Evolutionary conservation across 352 stramenopile genomes (phyloP).

Genomic region (Elongisporangium prolatum): DNA sequence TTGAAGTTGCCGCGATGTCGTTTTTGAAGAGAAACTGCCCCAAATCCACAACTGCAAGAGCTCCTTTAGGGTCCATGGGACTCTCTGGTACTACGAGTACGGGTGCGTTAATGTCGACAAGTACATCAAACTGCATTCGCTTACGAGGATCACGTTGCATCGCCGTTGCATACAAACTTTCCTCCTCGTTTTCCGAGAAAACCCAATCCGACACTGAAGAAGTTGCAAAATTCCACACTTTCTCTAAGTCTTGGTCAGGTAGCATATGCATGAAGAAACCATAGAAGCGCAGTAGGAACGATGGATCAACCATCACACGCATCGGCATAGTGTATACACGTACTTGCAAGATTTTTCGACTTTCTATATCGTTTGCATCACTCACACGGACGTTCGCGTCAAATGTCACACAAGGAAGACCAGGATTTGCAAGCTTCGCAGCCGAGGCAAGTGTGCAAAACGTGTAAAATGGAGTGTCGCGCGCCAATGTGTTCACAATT

Average conservation of each 20-base stretch:
- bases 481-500: slow-evolving; percentile 46
- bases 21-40: slow-evolving; percentile 61
- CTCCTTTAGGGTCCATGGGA: slow-evolving; percentile 24
- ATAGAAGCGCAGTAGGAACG: slow-evolving; percentile 63
- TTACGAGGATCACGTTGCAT: slow-evolving; percentile 13
- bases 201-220: slow-evolving; percentile 81
- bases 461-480: slow-evolving; percentile 39
- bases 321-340: slow-evolving; percentile 57
- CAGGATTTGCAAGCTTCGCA: slow-evolving; percentile 13
- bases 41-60: slow-evolving; percentile 66
- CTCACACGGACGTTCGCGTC: slow-evolving; percentile 23
- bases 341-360: slow-evolving; percentile 20
- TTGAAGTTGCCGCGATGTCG: slow-evolving; percentile 11
- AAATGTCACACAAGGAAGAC: slow-evolving; percentile 43
- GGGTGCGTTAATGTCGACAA: slow-evolving; percentile 69
- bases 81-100: slow-evolving; percentile 67
- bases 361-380: slow-evolving; percentile 3
- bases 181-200: slow-evolving; percentile 58
- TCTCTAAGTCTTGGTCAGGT: slow-evolving; percentile 63
- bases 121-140: slow-evolving; percentile 46
- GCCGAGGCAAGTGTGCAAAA: slow-evolving; percentile 54
- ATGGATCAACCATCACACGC: slow-evolving; percentile 63
- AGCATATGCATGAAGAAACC: slow-evolving; percentile 68
- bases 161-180: slow-evolving; percentile 23
- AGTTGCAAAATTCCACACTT: slow-evolving; percentile 76